Conservation (phyloP, 2,329 filamentous ascomycete genomes). For the Sordariomycetes sp. region DNA sequence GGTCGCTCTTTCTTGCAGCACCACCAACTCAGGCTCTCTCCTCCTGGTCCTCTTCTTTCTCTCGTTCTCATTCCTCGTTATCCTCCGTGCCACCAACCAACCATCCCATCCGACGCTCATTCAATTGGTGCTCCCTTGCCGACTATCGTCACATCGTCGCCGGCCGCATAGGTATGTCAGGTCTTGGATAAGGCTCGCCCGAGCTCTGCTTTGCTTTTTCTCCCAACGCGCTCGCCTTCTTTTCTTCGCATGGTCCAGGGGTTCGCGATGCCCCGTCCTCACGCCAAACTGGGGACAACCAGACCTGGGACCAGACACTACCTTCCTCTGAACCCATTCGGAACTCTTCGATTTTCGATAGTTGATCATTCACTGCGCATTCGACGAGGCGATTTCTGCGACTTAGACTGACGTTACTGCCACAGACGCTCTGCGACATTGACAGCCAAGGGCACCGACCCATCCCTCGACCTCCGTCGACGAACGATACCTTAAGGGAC, state of each 20-base stretch:
- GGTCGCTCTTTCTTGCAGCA: background rate
- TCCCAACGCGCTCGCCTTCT: background rate
- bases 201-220: background rate
- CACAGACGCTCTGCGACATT: background rate
- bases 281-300: no score
- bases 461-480: background rate
- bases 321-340: no score
- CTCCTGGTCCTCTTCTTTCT: background rate
- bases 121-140: background rate
- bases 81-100: slow-evolving; percentile 3
- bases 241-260: background rate
- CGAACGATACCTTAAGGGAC: slow-evolving; percentile 3
- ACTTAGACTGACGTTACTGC: background rate
- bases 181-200: no score
- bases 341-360: no score
- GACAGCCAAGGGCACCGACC: background rate
- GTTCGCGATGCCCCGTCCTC: background rate
- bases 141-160: slow-evolving; percentile 1
- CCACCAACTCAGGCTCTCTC: no score
- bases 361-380: background rate
- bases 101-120: background rate
- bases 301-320: background rate
- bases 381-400: background rate
- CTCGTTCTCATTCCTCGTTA: slow-evolving; percentile 2
- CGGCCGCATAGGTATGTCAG: background rate